These are phyloP conservation scores for Pelagophyceae sp. DNA, from an alignment of 352 stramenopile genomes.

Conservation along the genomic window DNA sequence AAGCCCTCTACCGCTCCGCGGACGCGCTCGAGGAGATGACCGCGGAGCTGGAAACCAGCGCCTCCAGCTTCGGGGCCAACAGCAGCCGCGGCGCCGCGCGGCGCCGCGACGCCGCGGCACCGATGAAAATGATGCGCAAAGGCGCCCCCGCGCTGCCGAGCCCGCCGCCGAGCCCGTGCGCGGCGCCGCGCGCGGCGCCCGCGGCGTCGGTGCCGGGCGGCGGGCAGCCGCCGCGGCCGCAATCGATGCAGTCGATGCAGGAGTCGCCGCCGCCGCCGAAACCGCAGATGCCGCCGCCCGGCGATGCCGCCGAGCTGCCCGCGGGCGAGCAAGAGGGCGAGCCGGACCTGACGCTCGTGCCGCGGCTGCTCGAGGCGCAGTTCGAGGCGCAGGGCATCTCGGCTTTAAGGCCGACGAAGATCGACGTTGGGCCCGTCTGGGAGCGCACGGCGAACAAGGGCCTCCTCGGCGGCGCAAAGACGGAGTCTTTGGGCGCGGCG, in stretches of 20 bases:
- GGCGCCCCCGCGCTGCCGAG: too few species aligned
- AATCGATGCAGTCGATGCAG: neutral
- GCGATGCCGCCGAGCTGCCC: neutral
- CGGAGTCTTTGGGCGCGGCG: constrained; percentile 17
- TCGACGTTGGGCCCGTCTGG: constrained; percentile 47
- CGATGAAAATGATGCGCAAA: too few species aligned
- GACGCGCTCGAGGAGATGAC: neutral
- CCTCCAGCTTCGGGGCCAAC: neutral
- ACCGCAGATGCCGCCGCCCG: neutral
- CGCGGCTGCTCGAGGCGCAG: constrained; percentile 45
- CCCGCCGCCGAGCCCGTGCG: too few species aligned
- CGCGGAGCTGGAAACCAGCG: neutral
- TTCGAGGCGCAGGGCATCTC: constrained; percentile 43
- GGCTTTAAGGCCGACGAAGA: constrained; percentile 48
- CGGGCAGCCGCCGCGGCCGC: neutral
- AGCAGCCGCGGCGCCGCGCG: too few species aligned
- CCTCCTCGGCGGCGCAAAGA: constrained; percentile 32
- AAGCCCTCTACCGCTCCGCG: too few species aligned
- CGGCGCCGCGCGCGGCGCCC: too few species aligned
- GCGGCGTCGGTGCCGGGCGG: too few species aligned
- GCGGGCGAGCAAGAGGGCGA: neutral
- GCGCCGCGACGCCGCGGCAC: too few species aligned
- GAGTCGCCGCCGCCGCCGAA: neutral
- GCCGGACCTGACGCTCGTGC: constrained; percentile 50
- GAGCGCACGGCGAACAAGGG: constrained; percentile 39